Percentiles rank a stretch among this genome's conserved stretches.
phyloP scores from a whole-genome alignment of 2,329 filamentous ascomycete species.

The Septoria petroselini region DNA sequence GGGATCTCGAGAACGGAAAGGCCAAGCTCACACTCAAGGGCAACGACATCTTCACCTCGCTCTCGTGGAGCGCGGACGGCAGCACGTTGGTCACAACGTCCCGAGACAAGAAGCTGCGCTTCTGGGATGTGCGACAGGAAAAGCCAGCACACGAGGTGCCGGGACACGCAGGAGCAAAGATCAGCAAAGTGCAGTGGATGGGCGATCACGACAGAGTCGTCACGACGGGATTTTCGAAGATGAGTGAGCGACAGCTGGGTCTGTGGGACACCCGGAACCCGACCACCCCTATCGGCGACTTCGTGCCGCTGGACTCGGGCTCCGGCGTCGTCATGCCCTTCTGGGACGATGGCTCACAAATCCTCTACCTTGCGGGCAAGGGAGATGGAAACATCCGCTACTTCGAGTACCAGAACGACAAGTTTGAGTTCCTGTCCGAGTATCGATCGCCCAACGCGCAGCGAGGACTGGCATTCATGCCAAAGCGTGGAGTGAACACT shows the following conservation, averaged over 20 bases:
- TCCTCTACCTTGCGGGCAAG: conserved; percentile 93
- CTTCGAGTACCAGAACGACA: conserved; percentile 97
- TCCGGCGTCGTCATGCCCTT: conserved; percentile 99
- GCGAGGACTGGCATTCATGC: conserved; percentile 88
- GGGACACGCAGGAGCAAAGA: conserved; percentile 92
- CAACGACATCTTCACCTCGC: conserved; percentile 86
- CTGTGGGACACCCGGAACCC: conserved; percentile 88
- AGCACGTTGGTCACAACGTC: conserved; percentile 86
- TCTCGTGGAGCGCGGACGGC: conserved; percentile 92
- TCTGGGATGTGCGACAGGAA: conserved; percentile 97
- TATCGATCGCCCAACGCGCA: conserved; percentile 97
- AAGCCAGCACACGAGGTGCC: conserved; percentile 76
- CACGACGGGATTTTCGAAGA: conserved; percentile 94
- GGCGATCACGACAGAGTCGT: conserved; percentile 94
- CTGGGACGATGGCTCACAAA: conserved; percentile 97
- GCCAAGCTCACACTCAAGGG: conserved; percentile 75
- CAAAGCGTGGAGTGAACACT: conserved; percentile 89
- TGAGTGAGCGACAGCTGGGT: conserved; percentile 95
- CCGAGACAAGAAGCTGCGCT: conserved; percentile 93
- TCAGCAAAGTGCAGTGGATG: conserved; percentile 94
- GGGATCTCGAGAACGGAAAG: conserved; percentile 82
- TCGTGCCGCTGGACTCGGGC: conserved; percentile 87
- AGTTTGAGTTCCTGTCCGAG: conserved; percentile 94
- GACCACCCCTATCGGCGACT: conserved; percentile 79
- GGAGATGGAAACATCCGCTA: conserved; percentile 99